Percentiles rank a stretch among this genome's conserved stretches.
Evolutionary conservation across 2,329 filamentous ascomycete genomes (phyloP).

Genomic region (Fusarium devonianum): DNA sequence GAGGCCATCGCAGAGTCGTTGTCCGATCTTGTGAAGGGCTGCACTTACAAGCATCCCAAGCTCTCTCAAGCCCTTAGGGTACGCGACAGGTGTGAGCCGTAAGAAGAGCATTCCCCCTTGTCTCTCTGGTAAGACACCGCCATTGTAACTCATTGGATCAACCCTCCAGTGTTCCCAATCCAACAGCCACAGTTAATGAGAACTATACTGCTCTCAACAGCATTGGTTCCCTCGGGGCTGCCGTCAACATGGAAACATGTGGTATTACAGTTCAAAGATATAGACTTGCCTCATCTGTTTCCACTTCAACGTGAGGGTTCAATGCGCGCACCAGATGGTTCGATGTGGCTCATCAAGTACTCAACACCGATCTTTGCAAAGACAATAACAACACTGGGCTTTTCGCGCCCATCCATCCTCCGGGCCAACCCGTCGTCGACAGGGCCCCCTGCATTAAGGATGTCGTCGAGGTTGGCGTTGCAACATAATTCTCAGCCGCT

Average conservation of each 20-base stretch:
- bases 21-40: no score
- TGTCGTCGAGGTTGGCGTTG: slow-evolving; percentile 31
- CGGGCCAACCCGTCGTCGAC: slow-evolving; percentile 16
- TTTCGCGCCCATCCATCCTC: slow-evolving; percentile 27
- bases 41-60: no score
- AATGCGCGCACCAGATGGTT: slow-evolving; percentile 15
- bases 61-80: no score
- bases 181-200: slow-evolving; percentile 42
- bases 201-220: slow-evolving; percentile 19
- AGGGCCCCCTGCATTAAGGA: slow-evolving; percentile 6
- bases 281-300: slow-evolving; percentile 19
- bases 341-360: slow-evolving; percentile 20
- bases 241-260: slow-evolving; percentile 21
- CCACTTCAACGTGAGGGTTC: slow-evolving; percentile 17
- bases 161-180: slow-evolving; percentile 35
- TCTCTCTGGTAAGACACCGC: not conserved
- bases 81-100: slow-evolving; percentile 21
- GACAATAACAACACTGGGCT: slow-evolving; percentile 20
- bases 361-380: slow-evolving; percentile 13
- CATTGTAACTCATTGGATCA: slow-evolving; percentile 29
- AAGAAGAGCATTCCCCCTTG: not conserved
- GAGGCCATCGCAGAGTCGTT: not conserved
- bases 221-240: slow-evolving; percentile 23
- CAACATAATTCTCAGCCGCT: slow-evolving; percentile 41
- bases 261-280: slow-evolving; percentile 27